These are phyloP conservation scores for Escovopsis weberi DNA, from an alignment of 2,329 filamentous ascomycete genomes.

Conservation along the genomic window DNA sequence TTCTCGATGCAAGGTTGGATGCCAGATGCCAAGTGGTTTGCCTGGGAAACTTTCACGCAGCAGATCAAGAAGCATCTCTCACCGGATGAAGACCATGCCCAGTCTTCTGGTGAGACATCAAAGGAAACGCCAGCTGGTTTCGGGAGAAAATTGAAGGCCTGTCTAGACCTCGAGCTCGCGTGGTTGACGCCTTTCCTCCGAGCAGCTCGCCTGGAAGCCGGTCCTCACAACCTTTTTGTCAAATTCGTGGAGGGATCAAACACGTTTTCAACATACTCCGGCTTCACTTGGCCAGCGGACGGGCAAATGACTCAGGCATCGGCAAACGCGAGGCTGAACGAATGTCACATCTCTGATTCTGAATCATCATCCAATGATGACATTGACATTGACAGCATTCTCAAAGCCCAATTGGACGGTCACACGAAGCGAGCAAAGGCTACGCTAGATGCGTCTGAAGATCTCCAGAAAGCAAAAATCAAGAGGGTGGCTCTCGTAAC, in stretches of 20 bases:
- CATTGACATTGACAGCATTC: background rate
- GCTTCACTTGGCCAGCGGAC: conserved; percentile 13
- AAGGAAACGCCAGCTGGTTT: conserved; percentile 10
- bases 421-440: background rate
- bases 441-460: background rate
- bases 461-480: conserved; percentile 2
- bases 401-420: no score
- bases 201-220: conserved; percentile 11
- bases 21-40: conserved; percentile 24
- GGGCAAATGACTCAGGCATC: conserved; percentile 12
- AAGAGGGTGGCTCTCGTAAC: conserved; percentile 18
- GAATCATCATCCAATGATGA: conserved; percentile 8
- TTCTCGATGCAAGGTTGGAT: conserved; percentile 30
- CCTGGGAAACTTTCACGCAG: conserved; percentile 16
- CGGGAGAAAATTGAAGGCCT: conserved; percentile 20
- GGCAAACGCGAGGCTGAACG: background rate
- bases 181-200: conserved; percentile 14
- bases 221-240: conserved; percentile 20
- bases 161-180: conserved; percentile 32
- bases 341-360: background rate
- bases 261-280: background rate
- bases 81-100: background rate
- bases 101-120: background rate
- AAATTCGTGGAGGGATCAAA: conserved; percentile 9
- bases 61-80: conserved; percentile 15